A percentile compares a stretch with the other conserved stretches of the same genome.
phyloP scores from a whole-genome alignment of 352 stramenopile genomes.

The Blastocystis sp. region DNA sequence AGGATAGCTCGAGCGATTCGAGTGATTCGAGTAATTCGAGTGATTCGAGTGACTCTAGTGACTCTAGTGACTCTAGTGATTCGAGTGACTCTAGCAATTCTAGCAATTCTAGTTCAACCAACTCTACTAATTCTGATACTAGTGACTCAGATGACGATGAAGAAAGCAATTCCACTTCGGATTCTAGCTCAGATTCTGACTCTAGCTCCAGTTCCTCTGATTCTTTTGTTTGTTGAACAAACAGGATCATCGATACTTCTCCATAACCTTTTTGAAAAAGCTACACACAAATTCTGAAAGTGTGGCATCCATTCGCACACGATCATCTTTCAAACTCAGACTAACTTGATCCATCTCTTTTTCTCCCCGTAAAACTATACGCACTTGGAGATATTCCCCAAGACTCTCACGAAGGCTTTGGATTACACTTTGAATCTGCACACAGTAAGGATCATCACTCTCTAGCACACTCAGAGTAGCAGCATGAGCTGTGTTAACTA shows the following conservation, averaged over 20 bases:
- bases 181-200: background rate
- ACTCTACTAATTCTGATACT: background rate
- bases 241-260: conserved; percentile 1
- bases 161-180: background rate
- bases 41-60: background rate
- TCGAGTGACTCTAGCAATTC: background rate
- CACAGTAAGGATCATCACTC: background rate
- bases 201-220: background rate
- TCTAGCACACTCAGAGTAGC: background rate
- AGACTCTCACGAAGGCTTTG: background rate
- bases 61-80: background rate
- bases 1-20: background rate
- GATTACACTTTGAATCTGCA: background rate
- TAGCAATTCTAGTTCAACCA: background rate
- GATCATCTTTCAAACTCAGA: background rate
- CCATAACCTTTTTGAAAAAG: conserved; percentile 37
- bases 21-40: background rate
- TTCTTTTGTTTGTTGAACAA: conserved; percentile 35
- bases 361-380: background rate
- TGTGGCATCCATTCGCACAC: background rate
- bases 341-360: conserved; percentile 14
- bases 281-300: conserved; percentile 44
- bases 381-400: conserved; percentile 16
- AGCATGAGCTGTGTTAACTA: conserved; percentile 2
- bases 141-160: background rate